Evolutionary conservation across 2,329 filamentous ascomycete genomes (phyloP), one percentile per base, ranked within the genome.

Genomic region (Teratosphaeriaceae sp.): DNA sequence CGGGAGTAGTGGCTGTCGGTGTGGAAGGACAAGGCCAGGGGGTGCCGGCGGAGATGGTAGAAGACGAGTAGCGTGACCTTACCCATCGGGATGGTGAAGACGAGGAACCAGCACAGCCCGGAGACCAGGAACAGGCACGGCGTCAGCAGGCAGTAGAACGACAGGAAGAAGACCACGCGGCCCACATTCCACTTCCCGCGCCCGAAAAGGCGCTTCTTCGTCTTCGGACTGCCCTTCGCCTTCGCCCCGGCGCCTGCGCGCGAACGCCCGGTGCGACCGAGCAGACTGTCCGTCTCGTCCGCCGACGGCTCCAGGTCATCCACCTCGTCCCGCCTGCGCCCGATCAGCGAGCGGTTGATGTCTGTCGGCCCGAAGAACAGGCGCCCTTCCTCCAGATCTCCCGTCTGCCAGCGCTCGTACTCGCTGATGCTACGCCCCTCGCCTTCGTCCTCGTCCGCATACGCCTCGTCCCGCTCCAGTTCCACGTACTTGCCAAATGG

Each of bases 51-150:
- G 19, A 98, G 76, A 64, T 98, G 94, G 64, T 90, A 83, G 61
- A 95, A 86, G 12, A 98, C 72, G 44, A 97, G 78, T 49, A 90
- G 76, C 2, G 88, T 94, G 30, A 95, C 86, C 62, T 94, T 94
- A 56, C 89, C 94, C 92, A 98, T 98, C 7, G 92, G 94, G 42
- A 98, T 98, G 73, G 82, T 89, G 69, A 98, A 98, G 45, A 98
- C 92, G 52, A 97, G 67, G 59, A 98, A 83, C 89, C 90, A 98
- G 69, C 92, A 98, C 46, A 94, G 77, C 20, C 78, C 79, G 7
- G 88, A 95, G 26, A 92, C 88, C 33, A 94, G 58, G 54, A 97
- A 82, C 51, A 97, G 76, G 16, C 85, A 78, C 1, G 92, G 92
- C 3, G 85, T 88, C 51, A 98, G 82, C 46, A 97, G 71, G 55